A percentile compares a stretch with the other conserved stretches of the same genome.
These are phyloP conservation scores for Calonectria naviculata DNA, from an alignment of 2,329 filamentous ascomycete genomes.

Conservation along the genomic window DNA sequence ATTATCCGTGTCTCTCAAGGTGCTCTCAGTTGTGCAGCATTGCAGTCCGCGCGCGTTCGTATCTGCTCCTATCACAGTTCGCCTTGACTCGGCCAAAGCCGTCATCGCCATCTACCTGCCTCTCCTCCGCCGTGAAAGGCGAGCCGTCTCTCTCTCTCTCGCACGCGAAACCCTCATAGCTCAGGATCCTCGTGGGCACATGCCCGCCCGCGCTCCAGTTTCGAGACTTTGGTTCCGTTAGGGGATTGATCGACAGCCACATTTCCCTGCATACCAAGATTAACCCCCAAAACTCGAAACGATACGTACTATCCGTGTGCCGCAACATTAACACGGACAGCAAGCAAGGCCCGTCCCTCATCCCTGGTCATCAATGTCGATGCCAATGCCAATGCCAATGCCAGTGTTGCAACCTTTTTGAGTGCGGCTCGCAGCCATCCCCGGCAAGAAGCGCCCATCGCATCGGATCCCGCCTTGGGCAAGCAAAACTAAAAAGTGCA, in stretches of 20 bases:
- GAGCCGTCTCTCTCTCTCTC: neutral
- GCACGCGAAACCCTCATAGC: neutral
- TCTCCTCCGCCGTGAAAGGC: neutral
- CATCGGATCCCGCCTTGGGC: constrained; percentile 32
- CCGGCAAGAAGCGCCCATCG: constrained; percentile 33
- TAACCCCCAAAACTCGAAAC: neutral
- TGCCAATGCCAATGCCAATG: constrained; percentile 9
- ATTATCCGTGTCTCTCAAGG: constrained; percentile 1
- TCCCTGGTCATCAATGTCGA: constrained; percentile 5
- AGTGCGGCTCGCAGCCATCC: constrained; percentile 39
- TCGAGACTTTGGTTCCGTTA: constrained; percentile 1
- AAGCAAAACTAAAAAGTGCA: constrained; percentile 7
- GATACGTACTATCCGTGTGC: neutral
- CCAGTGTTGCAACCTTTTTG: constrained; percentile 14
- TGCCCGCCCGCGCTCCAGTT: constrained; percentile 1
- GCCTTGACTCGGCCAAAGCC: neutral
- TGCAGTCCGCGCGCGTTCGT: neutral
- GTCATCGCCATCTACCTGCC: neutral
- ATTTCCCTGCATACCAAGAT: constrained; percentile 9
- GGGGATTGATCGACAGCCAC: constrained; percentile 15
- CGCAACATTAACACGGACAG: neutral
- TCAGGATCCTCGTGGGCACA: neutral
- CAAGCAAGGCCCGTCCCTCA: neutral
- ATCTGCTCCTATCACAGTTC: neutral
- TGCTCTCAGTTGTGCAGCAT: constrained; percentile 2